A percentile compares a stretch with the other conserved stretches of the same genome.
Conservation (phyloP, 208 protist genomes). For the Zelonia costaricensis region DNA sequence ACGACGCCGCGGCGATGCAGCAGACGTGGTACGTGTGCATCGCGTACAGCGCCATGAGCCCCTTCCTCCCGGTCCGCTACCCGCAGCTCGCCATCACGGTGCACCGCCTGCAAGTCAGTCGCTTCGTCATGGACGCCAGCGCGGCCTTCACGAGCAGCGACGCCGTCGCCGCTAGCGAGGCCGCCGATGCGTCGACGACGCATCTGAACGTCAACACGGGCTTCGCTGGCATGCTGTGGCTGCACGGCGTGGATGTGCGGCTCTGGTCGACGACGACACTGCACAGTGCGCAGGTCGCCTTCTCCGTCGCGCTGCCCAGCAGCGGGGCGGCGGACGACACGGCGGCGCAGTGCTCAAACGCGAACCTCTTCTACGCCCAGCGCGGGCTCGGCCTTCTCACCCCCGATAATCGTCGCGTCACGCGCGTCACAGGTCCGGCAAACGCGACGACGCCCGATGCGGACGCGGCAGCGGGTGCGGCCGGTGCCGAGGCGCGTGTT, state of each 20-base stretch:
- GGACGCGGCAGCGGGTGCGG: background rate
- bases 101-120: conserved; percentile 36
- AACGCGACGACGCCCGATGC: background rate
- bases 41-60: conserved; percentile 41
- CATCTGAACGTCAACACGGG: conserved; percentile 62
- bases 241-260: conserved; percentile 57
- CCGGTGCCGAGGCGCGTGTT: conserved; percentile 5
- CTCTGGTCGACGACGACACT: conserved; percentile 60
- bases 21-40: conserved; percentile 67
- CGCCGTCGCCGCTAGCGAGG: conserved; percentile 17
- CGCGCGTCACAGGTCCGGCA: background rate
- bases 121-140: conserved; percentile 23
- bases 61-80: conserved; percentile 37
- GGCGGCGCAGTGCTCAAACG: conserved; percentile 50
- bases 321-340: conserved; percentile 32
- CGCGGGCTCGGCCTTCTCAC: conserved; percentile 31
- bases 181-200: conserved; percentile 19
- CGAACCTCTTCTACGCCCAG: conserved; percentile 63
- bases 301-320: conserved; percentile 39
- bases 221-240: conserved; percentile 56
- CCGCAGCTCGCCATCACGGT: conserved; percentile 41
- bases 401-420: conserved; percentile 12
- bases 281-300: conserved; percentile 46
- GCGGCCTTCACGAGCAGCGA: conserved; percentile 27
- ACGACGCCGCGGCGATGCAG: conserved; percentile 12